phyloP scores from a whole-genome alignment of 2,329 filamentous ascomycete species.

The Aspergillus sclerotialis region DNA sequence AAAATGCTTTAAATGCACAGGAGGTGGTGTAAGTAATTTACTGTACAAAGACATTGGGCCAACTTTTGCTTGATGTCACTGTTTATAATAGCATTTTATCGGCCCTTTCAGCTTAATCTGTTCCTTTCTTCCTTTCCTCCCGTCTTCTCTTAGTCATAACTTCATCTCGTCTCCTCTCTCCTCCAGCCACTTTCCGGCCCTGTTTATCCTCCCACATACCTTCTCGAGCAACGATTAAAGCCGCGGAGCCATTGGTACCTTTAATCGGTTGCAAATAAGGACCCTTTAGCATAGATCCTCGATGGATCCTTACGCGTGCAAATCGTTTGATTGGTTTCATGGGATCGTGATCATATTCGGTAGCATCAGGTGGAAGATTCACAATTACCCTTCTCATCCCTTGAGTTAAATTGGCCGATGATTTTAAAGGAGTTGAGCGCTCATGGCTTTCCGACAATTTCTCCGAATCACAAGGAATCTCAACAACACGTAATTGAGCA shows the following conservation, averaged over 20 bases:
- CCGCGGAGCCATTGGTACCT: constrained; percentile 52
- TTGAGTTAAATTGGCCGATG: constrained; percentile 47
- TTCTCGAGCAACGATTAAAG: constrained; percentile 64
- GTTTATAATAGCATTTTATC: no score
- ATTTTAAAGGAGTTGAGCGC: constrained; percentile 23
- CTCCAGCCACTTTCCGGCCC: constrained; percentile 90
- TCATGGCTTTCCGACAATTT: constrained; percentile 17
- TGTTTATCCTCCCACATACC: constrained; percentile 88
- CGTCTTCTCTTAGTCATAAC: constrained; percentile 79
- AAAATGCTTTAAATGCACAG: background rate
- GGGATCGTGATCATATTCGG: constrained; percentile 46
- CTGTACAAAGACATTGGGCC: no score
- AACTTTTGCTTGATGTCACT: constrained; percentile 4
- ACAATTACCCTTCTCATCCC: constrained; percentile 54
- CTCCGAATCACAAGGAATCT: constrained; percentile 40
- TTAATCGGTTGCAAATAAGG: constrained; percentile 66
- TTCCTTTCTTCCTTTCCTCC: constrained; percentile 70
- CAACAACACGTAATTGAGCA: constrained; percentile 52
- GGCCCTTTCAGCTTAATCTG: no score
- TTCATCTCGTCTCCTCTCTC: constrained; percentile 82
- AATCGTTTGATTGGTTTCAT: constrained; percentile 47
- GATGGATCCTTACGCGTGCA: constrained; percentile 59
- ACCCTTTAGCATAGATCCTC: constrained; percentile 64
- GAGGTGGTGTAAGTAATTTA: background rate
- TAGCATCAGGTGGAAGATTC: constrained; percentile 51